phyloP scores from a whole-genome alignment of 73 alveolate species.

The Diophrys sp. region DNA sequence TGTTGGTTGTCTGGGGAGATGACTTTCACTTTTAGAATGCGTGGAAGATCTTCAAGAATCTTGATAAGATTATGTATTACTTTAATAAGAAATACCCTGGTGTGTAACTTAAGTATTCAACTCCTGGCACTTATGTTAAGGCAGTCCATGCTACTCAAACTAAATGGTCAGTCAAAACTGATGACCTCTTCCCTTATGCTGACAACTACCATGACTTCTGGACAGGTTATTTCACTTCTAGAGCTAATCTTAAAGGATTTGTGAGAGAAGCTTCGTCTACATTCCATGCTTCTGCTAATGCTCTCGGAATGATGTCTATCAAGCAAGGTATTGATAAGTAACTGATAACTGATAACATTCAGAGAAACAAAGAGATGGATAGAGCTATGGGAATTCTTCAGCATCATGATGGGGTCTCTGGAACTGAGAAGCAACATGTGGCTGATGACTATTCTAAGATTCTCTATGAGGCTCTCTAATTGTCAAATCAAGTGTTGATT shows the following conservation, averaged over 20 bases:
- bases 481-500: constrained; percentile 1
- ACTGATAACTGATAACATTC: constrained; percentile 40
- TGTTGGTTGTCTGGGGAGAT: constrained; percentile 74
- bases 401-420: constrained; percentile 86
- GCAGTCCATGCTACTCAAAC: constrained; percentile 31
- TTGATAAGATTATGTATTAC: constrained; percentile 59
- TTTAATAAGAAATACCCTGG: constrained; percentile 41
- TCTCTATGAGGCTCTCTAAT: neutral
- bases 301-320: constrained; percentile 21
- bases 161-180: constrained; percentile 64
- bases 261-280: constrained; percentile 58
- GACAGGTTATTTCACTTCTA: constrained; percentile 94
- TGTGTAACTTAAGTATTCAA: constrained; percentile 45
- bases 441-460: constrained; percentile 27
- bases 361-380: constrained; percentile 35
- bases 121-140: constrained; percentile 69
- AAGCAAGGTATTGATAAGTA: constrained; percentile 43
- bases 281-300: constrained; percentile 28
- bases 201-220: constrained; percentile 73
- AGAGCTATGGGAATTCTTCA: constrained; percentile 20
- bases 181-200: constrained; percentile 83
- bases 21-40: constrained; percentile 75
- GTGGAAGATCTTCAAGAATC: constrained; percentile 46
- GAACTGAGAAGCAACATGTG: constrained; percentile 69
- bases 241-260: constrained; percentile 82